These are phyloP conservation scores for Penicillium canariense DNA, from an alignment of 495 filamentous ascomycete species.

Conservation along the genomic window DNA sequence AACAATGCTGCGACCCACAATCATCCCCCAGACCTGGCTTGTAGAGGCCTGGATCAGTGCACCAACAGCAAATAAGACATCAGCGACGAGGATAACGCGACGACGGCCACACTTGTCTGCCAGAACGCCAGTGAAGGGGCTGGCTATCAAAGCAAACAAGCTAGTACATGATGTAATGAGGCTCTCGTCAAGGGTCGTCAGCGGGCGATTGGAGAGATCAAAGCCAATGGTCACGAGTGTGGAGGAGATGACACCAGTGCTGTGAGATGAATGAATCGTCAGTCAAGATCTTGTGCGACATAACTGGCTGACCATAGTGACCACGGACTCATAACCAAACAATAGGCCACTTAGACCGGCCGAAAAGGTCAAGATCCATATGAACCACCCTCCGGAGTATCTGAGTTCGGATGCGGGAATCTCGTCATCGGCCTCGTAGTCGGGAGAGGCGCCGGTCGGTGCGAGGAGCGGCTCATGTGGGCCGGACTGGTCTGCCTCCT, in stretches of 20 bases:
- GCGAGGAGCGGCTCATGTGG: slow-evolving; percentile 34
- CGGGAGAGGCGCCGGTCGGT: slow-evolving; percentile 8
- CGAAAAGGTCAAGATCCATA: slow-evolving; percentile 76
- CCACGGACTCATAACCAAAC: slow-evolving; percentile 76
- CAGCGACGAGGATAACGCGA: slow-evolving; percentile 74
- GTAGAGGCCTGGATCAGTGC: slow-evolving; percentile 68
- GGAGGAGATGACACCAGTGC: slow-evolving; percentile 88
- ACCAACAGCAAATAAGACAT: slow-evolving; percentile 72
- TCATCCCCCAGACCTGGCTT: slow-evolving; percentile 65
- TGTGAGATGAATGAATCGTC: slow-evolving; percentile 31
- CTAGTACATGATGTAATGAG: slow-evolving; percentile 81
- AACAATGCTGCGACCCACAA: slow-evolving; percentile 74
- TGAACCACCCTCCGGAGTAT: slow-evolving; percentile 42
- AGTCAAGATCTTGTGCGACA: slow-evolving; percentile 13
- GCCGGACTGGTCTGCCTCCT: slow-evolving; percentile 23
- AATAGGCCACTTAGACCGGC: slow-evolving; percentile 83
- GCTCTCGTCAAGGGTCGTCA: slow-evolving; percentile 77
- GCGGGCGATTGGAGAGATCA: slow-evolving; percentile 64
- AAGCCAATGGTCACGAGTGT: slow-evolving; percentile 76
- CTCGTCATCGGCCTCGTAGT: slow-evolving; percentile 15
- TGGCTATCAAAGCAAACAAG: slow-evolving; percentile 72
- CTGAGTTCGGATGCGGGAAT: slow-evolving; percentile 11
- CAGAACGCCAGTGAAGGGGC: slow-evolving; percentile 71
- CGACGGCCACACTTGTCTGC: slow-evolving; percentile 75
- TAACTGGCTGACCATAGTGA: background rate